Percentiles rank a stretch among this genome's conserved stretches.
Evolutionary conservation across 169 alveolate genomes (phyloP).

Genomic region (Nephromyces sp.): DNA sequence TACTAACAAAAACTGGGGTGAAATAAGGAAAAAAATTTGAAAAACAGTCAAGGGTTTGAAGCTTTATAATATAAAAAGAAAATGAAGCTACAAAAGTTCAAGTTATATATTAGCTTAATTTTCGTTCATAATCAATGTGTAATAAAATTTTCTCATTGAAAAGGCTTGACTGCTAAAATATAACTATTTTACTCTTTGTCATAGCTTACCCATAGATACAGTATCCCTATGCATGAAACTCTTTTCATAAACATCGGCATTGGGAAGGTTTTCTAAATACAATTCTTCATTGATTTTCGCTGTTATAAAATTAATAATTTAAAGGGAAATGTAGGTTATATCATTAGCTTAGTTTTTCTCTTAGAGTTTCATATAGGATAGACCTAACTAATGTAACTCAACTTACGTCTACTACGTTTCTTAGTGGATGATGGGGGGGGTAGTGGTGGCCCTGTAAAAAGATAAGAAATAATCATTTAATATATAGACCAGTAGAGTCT

Average conservation of each 20-base stretch:
- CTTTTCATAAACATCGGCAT: conserved; percentile 63
- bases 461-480: too few species aligned
- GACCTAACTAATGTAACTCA: too few species aligned
- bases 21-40: neutral
- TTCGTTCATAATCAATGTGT: too few species aligned
- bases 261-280: conserved; percentile 64
- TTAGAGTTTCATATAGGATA: too few species aligned
- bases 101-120: neutral
- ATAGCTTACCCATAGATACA: conserved; percentile 57
- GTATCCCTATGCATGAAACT: conserved; percentile 79
- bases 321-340: too few species aligned
- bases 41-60: neutral
- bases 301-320: too few species aligned
- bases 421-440: too few species aligned
- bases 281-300: conserved; percentile 48
- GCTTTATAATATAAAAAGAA: neutral
- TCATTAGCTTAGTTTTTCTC: too few species aligned
- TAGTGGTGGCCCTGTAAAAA: too few species aligned
- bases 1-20: conserved; percentile 58
- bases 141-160: neutral
- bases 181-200: conserved; percentile 5
- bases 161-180: neutral
- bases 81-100: neutral
- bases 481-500: too few species aligned
- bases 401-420: too few species aligned